phyloP scores from a whole-genome alignment of 345 rosid genomes.

The Raphanus sativus region DNA sequence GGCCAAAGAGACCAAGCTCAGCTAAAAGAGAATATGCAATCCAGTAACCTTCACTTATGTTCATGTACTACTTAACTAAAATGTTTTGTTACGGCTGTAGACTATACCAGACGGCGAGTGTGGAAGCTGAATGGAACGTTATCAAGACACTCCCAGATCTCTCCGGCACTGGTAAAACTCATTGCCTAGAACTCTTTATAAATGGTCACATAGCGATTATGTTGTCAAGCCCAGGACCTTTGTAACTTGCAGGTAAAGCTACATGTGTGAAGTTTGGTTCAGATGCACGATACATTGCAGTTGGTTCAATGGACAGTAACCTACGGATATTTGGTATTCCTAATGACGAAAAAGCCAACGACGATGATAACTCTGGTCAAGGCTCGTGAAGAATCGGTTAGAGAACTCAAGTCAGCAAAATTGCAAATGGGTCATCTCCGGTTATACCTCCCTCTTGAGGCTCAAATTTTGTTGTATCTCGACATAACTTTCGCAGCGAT shows the following conservation, averaged over 20 bases:
- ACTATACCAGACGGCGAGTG: slow-evolving; percentile 88
- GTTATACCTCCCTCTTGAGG: not conserved
- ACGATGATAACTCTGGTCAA: slow-evolving; percentile 20
- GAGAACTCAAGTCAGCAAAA: not conserved
- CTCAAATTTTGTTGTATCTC: slow-evolving; percentile 15
- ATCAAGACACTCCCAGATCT: slow-evolving; percentile 86
- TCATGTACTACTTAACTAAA: not conserved
- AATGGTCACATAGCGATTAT: not conserved
- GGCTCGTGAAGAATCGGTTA: slow-evolving; percentile 43
- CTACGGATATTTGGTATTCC: slow-evolving; percentile 79
- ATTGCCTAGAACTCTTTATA: not conserved
- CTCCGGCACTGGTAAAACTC: slow-evolving; percentile 76
- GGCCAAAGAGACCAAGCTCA: not conserved
- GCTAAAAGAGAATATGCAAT: not conserved
- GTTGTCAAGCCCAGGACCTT: not conserved
- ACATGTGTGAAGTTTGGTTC: slow-evolving; percentile 71
- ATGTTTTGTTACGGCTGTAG: slow-evolving; percentile 42
- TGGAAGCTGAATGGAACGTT: slow-evolving; percentile 90
- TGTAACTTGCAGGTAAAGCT: slow-evolving; percentile 55
- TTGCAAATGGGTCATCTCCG: not conserved
- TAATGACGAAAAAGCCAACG: slow-evolving; percentile 38
- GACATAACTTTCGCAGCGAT: not conserved
- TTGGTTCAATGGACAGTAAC: slow-evolving; percentile 90
- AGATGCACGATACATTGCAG: slow-evolving; percentile 74
- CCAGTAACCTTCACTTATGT: not conserved